Conservation (phyloP, 2,329 filamentous ascomycete species). For the Stagonosporopsis tanaceti region DNA sequence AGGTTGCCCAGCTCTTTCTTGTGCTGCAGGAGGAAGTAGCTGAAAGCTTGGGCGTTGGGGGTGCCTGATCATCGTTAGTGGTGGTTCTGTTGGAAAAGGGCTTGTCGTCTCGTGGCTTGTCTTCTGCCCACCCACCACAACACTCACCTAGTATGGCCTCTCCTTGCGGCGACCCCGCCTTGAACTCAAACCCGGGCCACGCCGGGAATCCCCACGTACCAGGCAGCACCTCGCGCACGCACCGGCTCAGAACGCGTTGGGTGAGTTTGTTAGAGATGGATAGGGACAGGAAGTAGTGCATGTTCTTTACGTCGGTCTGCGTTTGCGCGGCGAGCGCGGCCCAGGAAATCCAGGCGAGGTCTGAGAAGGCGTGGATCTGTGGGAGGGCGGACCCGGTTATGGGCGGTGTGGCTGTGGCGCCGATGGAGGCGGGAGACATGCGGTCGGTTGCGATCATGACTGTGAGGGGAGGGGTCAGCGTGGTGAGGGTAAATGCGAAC, state of each 20-base stretch:
- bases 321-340: not conserved
- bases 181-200: not conserved
- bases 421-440: not conserved
- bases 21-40: constrained; percentile 15
- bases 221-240: constrained; percentile 1
- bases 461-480: not conserved
- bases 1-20: constrained; percentile 10
- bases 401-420: not conserved
- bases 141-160: constrained; percentile 7
- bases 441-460: constrained; percentile 5
- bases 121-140: too few species aligned
- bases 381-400: not conserved
- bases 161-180: not conserved
- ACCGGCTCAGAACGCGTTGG: not conserved
- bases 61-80: constrained; percentile 1
- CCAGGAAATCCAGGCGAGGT: constrained; percentile 8
- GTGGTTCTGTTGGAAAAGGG: not conserved
- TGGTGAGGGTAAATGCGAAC: not conserved
- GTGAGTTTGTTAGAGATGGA: constrained; percentile 11
- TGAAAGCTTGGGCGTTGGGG: constrained; percentile 11
- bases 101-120: too few species aligned
- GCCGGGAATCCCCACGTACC: constrained; percentile 4
- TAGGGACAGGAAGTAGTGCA: constrained; percentile 8
- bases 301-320: not conserved
- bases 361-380: constrained; percentile 7